Conservation (phyloP, 441 rosid genomes). For the Erodium trifolium region DNA sequence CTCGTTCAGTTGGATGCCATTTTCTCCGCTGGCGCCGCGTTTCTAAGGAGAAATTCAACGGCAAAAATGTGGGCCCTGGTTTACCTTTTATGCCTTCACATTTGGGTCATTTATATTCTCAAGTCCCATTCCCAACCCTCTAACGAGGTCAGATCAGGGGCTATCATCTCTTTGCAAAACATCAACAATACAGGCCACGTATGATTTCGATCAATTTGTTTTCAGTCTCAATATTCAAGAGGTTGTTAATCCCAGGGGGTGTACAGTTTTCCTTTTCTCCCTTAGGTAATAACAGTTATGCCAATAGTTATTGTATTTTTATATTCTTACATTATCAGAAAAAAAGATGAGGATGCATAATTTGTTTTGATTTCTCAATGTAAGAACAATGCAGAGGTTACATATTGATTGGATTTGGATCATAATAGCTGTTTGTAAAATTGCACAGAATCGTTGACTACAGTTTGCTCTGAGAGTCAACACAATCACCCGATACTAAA, state of each 20-base stretch:
- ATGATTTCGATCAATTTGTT: slow-evolving; percentile 20
- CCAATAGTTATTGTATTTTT: not conserved
- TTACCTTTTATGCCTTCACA: slow-evolving; percentile 72
- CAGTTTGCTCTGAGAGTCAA: not conserved
- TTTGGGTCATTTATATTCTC: slow-evolving; percentile 91
- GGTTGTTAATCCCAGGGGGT: slow-evolving; percentile 12
- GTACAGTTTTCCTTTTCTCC: slow-evolving; percentile 15
- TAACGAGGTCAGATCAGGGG: slow-evolving; percentile 49
- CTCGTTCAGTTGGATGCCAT: slow-evolving; percentile 65
- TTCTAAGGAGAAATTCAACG: slow-evolving; percentile 60
- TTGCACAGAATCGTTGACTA: not conserved
- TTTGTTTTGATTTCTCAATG: no score
- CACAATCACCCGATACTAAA: not conserved
- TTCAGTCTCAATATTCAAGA: slow-evolving; percentile 23
- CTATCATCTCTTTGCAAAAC: slow-evolving; percentile 68
- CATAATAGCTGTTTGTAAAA: not conserved
- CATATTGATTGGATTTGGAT: not conserved
- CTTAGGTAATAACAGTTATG: slow-evolving; percentile 5
- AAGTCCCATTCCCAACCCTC: slow-evolving; percentile 44
- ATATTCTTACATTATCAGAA: no score
- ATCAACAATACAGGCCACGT: slow-evolving; percentile 46
- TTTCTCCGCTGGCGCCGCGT: slow-evolving; percentile 65
- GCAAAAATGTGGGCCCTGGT: slow-evolving; percentile 67
- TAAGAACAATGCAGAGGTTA: no score
- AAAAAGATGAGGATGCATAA: no score